A percentile compares a stretch with the other conserved stretches of the same genome.
Conservation (phyloP, 176 grass and related monocot genomes). For the Musa schizocarpa region DNA sequence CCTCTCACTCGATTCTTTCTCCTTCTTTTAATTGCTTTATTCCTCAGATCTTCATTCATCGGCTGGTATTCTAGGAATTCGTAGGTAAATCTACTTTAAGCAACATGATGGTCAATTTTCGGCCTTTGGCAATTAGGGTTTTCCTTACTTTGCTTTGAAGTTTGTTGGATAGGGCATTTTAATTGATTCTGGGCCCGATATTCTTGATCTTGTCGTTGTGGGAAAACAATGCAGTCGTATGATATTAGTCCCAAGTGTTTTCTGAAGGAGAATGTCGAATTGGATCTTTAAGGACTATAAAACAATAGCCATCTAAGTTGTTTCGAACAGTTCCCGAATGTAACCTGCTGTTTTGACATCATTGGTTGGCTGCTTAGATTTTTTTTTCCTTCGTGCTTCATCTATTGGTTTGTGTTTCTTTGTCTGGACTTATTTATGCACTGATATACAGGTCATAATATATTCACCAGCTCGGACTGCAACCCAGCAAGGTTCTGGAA, state of each 20-base stretch:
- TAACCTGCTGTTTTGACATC: neutral
- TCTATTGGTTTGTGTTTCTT: neutral
- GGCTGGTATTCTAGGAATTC: neutral
- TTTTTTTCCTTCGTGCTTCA: neutral
- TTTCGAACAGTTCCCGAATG: neutral
- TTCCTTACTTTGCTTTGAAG: no score
- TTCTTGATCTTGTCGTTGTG: neutral
- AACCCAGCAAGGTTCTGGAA: slow-evolving; percentile 93
- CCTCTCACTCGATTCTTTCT: neutral
- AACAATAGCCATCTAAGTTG: neutral
- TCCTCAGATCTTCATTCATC: neutral
- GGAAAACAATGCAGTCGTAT: neutral
- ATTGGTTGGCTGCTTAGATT: neutral
- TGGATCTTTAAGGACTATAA: neutral
- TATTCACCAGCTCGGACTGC: slow-evolving; percentile 95
- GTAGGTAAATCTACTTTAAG: neutral
- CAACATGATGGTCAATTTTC: neutral
- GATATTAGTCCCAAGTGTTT: neutral
- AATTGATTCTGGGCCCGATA: neutral
- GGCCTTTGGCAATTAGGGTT: neutral
- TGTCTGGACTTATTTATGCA: neutral
- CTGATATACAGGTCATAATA: slow-evolving; percentile 58
- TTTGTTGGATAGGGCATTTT: neutral
- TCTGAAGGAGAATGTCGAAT: neutral
- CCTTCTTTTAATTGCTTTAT: neutral